phyloP scores from a whole-genome alignment of 108 stramenopile species.

The Skeletonema potamos region DNA sequence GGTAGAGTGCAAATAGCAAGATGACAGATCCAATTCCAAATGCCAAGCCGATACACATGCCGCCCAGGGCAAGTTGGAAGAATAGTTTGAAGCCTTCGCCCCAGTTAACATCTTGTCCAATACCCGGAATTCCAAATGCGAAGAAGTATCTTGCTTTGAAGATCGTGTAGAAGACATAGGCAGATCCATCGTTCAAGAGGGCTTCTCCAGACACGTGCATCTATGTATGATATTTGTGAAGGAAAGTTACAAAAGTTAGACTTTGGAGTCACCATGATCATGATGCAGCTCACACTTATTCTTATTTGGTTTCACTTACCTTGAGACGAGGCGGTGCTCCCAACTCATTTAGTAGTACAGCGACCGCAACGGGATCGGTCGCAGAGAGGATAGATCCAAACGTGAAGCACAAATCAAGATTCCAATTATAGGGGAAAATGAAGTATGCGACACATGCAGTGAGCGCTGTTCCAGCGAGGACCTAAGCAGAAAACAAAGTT shows the following conservation, averaged over 20 bases:
- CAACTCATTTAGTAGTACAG: constrained; percentile 36
- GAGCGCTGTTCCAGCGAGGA: constrained; percentile 64
- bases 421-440: constrained; percentile 72
- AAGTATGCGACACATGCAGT: constrained; percentile 59
- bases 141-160: constrained; percentile 20
- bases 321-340: constrained; percentile 80
- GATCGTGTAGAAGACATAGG: constrained; percentile 86
- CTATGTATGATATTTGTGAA: background rate
- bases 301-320: constrained; percentile 6
- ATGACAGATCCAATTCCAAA: constrained; percentile 53
- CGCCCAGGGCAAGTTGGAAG: constrained; percentile 50
- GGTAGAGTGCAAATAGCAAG: constrained; percentile 44
- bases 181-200: constrained; percentile 63
- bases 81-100: constrained; percentile 25
- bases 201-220: constrained; percentile 48
- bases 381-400: constrained; percentile 86
- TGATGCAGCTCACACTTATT: too few relatives aligned
- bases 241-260: too few relatives aligned
- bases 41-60: constrained; percentile 66
- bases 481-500: constrained; percentile 52
- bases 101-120: constrained; percentile 11
- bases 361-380: constrained; percentile 46
- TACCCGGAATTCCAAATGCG: constrained; percentile 20
- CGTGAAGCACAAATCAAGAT: constrained; percentile 59
- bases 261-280: too few relatives aligned